Evolutionary conservation across 2,329 filamentous ascomycete species (phyloP), one percentile per base, ranked within the genome.

Genomic region (Fusarium kyushuense): DNA sequence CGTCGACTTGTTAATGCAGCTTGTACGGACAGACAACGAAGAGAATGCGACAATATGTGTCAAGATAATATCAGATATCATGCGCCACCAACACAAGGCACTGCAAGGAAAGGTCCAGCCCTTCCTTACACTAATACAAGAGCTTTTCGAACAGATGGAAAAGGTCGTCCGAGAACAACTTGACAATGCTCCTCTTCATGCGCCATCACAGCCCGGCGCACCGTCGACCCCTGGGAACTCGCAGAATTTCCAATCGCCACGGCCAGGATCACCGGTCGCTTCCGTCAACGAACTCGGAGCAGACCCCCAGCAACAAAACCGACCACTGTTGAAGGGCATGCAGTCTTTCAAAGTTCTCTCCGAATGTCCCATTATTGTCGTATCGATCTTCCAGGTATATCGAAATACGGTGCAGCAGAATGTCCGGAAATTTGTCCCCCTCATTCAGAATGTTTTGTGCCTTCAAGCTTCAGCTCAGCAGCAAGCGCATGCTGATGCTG

Each of bases 11-110:
- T 86, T 98, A 67, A 95, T 98, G 89, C 87, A 88, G 55, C 83
- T 99, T 60, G 94, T 98, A 62, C 90, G 91, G 71, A 91, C 89
- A 41, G 96, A 99, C 79, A 99, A 99, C 74, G 96, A 99, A 80
- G 96, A 99, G 67, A 99, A 99, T 84, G 96, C 95, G 3, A 93
- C 96, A n/a, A 83, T 99, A 66, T 97, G 95, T 77, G 93, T 99
- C 81, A 99, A 99, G 84, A 97, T 95, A 16, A 93, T 97, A 52
- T 97, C 97, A 83, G 96, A 99, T 76, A 90, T 98, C 69, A 93
- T 97, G 86, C 90, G 96, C 48, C 93, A 97, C 76, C 95, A 98
- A 79, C 88, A 90, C 58, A 96, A 95, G 81, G 89, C 90, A 27
- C 89, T 97, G 10, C 79, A 80, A 41, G 86, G 87, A 59, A 94